Conservation (phyloP, 192 early-diverging fungal species). For the Geranomyces variabilis region DNA sequence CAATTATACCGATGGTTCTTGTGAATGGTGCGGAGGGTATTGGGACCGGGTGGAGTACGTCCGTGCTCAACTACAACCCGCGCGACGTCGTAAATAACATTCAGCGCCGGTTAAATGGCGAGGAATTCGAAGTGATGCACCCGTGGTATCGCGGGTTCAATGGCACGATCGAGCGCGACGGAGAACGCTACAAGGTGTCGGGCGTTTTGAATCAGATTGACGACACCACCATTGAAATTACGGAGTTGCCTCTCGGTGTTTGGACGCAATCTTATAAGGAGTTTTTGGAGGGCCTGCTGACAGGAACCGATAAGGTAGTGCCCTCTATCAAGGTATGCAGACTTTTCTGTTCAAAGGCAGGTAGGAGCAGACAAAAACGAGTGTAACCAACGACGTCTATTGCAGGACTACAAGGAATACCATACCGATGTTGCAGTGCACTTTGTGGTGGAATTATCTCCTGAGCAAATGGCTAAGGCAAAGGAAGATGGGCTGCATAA, state of each 20-base stretch:
- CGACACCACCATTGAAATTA: constrained; percentile 72
- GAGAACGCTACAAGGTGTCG: constrained; percentile 60
- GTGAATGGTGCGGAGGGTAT: constrained; percentile 90
- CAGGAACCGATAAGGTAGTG: constrained; percentile 64
- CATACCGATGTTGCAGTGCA: constrained; percentile 62
- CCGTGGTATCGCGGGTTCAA: constrained; percentile 91
- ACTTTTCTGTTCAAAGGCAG: constrained; percentile 15
- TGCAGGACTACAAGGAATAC: constrained; percentile 65
- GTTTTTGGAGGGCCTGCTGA: constrained; percentile 67
- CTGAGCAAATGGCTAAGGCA: constrained; percentile 66
- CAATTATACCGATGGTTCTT: constrained; percentile 86
- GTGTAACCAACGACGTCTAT: background rate
- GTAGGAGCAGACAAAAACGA: background rate
- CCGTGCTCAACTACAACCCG: constrained; percentile 83
- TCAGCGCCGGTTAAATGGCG: constrained; percentile 65
- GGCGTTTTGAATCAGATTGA: constrained; percentile 67
- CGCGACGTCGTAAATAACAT: constrained; percentile 80
- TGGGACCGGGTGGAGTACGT: constrained; percentile 71
- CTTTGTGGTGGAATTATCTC: constrained; percentile 58
- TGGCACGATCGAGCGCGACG: constrained; percentile 33
- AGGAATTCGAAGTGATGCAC: constrained; percentile 68
- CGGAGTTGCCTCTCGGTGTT: constrained; percentile 77
- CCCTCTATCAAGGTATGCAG: constrained; percentile 56
- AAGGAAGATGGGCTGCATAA: constrained; percentile 73
- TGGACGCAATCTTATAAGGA: constrained; percentile 87